Percentiles rank a stretch among this genome's conserved stretches.
phyloP scores from a whole-genome alignment of 768 basidiomycete species.

The Gloeostereum incarnatum region DNA sequence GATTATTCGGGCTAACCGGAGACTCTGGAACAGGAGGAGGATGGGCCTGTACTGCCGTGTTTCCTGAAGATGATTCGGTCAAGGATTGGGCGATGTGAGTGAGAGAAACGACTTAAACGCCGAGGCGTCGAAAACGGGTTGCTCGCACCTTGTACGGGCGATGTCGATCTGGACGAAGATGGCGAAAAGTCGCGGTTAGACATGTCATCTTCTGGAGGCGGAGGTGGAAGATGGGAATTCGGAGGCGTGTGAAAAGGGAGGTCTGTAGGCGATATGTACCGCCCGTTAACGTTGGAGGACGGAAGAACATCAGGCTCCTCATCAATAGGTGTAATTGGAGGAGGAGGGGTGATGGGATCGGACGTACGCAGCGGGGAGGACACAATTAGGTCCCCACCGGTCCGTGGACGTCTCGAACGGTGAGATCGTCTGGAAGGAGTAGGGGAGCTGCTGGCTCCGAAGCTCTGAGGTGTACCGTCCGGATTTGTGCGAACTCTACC shows the following conservation, averaged over 20 bases:
- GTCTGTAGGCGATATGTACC: constrained; percentile 59
- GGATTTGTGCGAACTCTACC: constrained; percentile 35
- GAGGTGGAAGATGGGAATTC: constrained; percentile 34
- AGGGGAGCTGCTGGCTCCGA: constrained; percentile 30
- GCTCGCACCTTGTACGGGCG: constrained; percentile 72
- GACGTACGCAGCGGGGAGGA: constrained; percentile 63
- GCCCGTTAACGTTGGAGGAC: constrained; percentile 32
- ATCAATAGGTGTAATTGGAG: constrained; percentile 73
- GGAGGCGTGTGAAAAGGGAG: constrained; percentile 48
- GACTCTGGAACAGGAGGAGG: constrained; percentile 79
- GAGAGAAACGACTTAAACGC: constrained; percentile 50
- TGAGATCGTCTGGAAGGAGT: constrained; percentile 44
- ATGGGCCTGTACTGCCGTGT: constrained; percentile 62
- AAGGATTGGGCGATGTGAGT: constrained; percentile 54
- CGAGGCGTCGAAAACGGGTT: constrained; percentile 68
- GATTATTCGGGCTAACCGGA: constrained; percentile 64
- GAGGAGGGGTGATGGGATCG: constrained; percentile 39
- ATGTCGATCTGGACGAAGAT: constrained; percentile 47
- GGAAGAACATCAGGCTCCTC: constrained; percentile 49
- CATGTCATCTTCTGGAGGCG: constrained; percentile 14
- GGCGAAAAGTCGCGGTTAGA: constrained; percentile 29
- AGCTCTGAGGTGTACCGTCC: constrained; percentile 30
- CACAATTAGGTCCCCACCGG: constrained; percentile 32
- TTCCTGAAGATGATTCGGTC: constrained; percentile 59
- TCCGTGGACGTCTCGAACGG: constrained; percentile 47